Evolutionary conservation across 2,329 filamentous ascomycete species (phyloP), one percentile per base, ranked within the genome.

Genomic region (Cryphonectria parasitica): DNA sequence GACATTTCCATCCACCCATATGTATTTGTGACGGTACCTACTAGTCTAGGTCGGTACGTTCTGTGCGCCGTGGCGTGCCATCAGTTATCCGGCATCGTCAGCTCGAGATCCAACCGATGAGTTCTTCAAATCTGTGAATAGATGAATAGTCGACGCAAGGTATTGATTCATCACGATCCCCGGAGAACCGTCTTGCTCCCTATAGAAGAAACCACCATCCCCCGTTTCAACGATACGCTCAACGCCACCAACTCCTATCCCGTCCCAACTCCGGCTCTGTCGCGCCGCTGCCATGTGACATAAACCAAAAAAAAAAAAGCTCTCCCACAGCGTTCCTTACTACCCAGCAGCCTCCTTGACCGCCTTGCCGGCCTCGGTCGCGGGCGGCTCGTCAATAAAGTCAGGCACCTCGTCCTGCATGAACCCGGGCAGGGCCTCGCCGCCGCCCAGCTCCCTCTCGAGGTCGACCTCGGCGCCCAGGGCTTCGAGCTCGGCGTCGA

Each of bases 401-500:
- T 94, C 90, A 28, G 93, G 93, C 69, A 93, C 89, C 81, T 97
- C 94, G 76, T 98, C 96, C 78, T 94, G 89, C 86, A 99, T 85
- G 81, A 97, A 99, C 66, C 91, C 91, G 0, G 96, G 96, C 75
- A 97, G 85, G 64, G 88, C 89, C 15, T 83, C 84, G 65, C 81
- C 82, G 54, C 81, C 86, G 7, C 81, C 88, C 74, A 92, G 83
- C 69, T 89, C 86, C 66, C 88, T 88, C 78, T 97, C 95, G 76
- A 97, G 86, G 82, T 98, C 93, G n/a, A 94, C 91, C 83, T 99
- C 96, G 77, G 97, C 92, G 0, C 95, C 95, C 49, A 99, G 82
- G 8, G 96, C 95, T 84, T 99, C 96, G 66, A 99, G 83, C 85
- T 99, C 96, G 4, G 96, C 96, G 83, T 99, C 96, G 72, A 99